Percentiles rank a stretch among this genome's conserved stretches.
phyloP scores from a whole-genome alignment of 257 asterid genomes.

The Rehmannia glutinosa region DNA sequence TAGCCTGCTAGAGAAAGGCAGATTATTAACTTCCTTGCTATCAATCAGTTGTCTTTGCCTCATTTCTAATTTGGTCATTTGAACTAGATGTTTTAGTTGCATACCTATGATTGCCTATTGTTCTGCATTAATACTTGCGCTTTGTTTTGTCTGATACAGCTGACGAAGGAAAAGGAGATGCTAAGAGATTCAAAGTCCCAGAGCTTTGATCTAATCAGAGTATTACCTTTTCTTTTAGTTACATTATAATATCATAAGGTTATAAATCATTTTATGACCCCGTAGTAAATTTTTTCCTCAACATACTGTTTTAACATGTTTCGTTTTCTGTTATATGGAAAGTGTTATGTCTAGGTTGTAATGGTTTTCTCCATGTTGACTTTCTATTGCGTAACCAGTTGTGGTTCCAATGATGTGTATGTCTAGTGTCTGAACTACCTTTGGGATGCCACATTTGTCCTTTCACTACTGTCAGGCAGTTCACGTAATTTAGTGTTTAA shows the following conservation, averaged over 20 bases:
- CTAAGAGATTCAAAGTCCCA: slow-evolving; percentile 64
- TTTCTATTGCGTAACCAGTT: background rate
- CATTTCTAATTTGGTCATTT: no score
- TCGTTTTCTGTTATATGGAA: slow-evolving; percentile 4
- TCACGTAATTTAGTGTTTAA: background rate
- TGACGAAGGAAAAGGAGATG: slow-evolving; percentile 64
- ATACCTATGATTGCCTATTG: background rate
- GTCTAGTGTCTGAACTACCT: no score
- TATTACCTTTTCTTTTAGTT: slow-evolving; percentile 24
- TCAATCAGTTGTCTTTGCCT: no score
- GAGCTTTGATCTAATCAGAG: slow-evolving; percentile 76
- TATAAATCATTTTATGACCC: background rate
- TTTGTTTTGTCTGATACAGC: slow-evolving; percentile 41
- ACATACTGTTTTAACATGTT: background rate
- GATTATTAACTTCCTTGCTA: no score
- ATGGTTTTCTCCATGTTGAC: background rate
- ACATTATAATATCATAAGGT: background rate
- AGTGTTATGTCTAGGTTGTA: background rate
- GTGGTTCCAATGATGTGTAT: background rate
- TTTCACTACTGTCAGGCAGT: background rate
- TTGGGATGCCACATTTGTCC: no score
- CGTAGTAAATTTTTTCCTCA: background rate
- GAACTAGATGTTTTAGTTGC: no score
- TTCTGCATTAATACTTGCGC: background rate
- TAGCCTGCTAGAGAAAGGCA: no score